Conservation (phyloP, 2,329 filamentous ascomycete species). For the Fusarium sp. region DNA sequence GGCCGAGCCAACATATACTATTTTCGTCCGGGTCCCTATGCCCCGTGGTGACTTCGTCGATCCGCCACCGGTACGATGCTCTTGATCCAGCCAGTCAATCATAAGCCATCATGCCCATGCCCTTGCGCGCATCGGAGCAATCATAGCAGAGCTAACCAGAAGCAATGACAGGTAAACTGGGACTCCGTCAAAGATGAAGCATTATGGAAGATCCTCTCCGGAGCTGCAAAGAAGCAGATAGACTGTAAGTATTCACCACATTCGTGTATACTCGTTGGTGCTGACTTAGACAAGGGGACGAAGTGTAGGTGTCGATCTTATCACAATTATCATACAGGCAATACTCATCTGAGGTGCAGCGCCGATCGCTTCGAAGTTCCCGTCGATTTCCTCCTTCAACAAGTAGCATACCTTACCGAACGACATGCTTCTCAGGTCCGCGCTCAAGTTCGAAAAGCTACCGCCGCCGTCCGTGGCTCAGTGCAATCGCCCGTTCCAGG, state of each 20-base stretch:
- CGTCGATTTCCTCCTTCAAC: slow-evolving; percentile 87
- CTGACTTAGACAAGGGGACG: slow-evolving; percentile 67
- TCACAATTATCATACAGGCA: slow-evolving; percentile 9
- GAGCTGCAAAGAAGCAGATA: slow-evolving; percentile 81
- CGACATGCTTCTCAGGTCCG: slow-evolving; percentile 88
- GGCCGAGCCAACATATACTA: slow-evolving; percentile 70
- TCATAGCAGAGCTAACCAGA: slow-evolving; percentile 35
- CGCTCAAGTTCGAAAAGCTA: slow-evolving; percentile 84
- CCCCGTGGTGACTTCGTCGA: slow-evolving; percentile 87
- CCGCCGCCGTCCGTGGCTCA: slow-evolving; percentile 64
- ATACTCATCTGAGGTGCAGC: slow-evolving; percentile 51
- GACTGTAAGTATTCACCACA: slow-evolving; percentile 70
- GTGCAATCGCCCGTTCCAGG: slow-evolving; percentile 65
- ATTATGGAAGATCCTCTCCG: slow-evolving; percentile 89
- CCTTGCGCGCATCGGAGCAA: slow-evolving; percentile 21
- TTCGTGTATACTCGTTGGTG: background rate
- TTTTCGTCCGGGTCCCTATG: slow-evolving; percentile 91
- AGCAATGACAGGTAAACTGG: slow-evolving; percentile 77
- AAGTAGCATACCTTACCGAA: slow-evolving; percentile 94
- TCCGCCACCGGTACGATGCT: slow-evolving; percentile 75
- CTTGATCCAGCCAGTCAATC: background rate
- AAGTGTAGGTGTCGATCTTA: slow-evolving; percentile 65
- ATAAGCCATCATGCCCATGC: slow-evolving; percentile 21
- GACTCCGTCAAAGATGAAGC: slow-evolving; percentile 84
- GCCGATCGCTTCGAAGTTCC: slow-evolving; percentile 83